These are phyloP conservation scores for Moesziomyces sp. DNA, from an alignment of 1,284 basidiomycete genomes.

Conservation along the genomic window DNA sequence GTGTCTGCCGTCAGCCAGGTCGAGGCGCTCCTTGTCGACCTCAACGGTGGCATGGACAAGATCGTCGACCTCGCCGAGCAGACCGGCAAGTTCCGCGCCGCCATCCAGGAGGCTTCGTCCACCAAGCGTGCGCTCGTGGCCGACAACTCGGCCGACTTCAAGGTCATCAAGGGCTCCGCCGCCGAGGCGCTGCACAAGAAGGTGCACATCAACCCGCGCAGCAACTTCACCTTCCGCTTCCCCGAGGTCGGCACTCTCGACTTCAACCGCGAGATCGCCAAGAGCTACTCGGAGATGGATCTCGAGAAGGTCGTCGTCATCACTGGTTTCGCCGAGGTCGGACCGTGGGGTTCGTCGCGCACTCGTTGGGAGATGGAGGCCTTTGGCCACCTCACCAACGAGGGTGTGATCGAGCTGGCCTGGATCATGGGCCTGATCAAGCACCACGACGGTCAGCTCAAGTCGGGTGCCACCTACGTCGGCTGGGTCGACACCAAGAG, in stretches of 20 bases:
- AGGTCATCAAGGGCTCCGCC: conserved; percentile 86
- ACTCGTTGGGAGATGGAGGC: conserved; percentile 88
- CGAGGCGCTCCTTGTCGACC: conserved; percentile 93
- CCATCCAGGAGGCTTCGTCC: conserved; percentile 82
- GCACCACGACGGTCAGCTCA: conserved; percentile 95
- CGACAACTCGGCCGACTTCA: conserved; percentile 95
- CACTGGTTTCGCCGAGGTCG: conserved; percentile 96
- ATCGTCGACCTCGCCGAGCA: conserved; percentile 60
- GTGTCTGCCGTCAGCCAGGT: conserved; percentile 99
- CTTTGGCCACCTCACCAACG: conserved; percentile 72
- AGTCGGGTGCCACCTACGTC: conserved; percentile 82
- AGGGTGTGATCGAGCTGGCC: conserved; percentile 98
- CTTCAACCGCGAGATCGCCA: conserved; percentile 75
- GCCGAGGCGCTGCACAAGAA: conserved; percentile 93
- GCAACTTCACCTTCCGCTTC: conserved; percentile 96
- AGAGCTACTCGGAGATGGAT: conserved; percentile 73
- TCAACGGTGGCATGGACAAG: conserved; percentile 78
- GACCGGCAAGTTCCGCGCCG: conserved; percentile 75
- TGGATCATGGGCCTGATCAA: conserved; percentile 99
- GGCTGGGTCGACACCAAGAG: conserved; percentile 97
- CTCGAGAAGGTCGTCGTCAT: conserved; percentile 94
- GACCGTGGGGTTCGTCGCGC: conserved; percentile 97
- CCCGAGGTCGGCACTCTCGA: conserved; percentile 76
- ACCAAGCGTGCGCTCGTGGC: conserved; percentile 90
- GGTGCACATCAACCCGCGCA: conserved; percentile 90